Evolutionary conservation across 2,329 filamentous ascomycete species (phyloP).

Genomic region (Xylaria sp.): DNA sequence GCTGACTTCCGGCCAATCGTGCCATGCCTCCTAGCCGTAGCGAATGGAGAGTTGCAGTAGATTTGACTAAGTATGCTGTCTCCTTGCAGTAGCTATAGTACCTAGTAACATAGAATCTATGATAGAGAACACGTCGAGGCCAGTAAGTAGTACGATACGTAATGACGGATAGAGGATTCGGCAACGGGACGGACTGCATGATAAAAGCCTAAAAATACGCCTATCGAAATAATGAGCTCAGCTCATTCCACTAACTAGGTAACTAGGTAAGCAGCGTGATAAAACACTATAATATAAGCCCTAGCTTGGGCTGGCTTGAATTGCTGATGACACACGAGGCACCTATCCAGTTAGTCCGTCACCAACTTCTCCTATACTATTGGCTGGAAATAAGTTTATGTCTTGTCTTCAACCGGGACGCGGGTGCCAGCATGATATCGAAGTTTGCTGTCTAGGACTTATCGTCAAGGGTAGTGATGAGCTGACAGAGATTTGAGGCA

Average conservation of each 20-base stretch:
- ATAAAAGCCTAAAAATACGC: slow-evolving; percentile 28
- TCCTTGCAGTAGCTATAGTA: background rate
- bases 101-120: background rate
- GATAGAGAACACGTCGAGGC: background rate
- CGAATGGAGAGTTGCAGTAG: background rate
- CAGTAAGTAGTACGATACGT: background rate
- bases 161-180: slow-evolving; percentile 7
- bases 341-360: background rate
- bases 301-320: slow-evolving; percentile 8
- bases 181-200: slow-evolving; percentile 17
- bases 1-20: slow-evolving; percentile 20
- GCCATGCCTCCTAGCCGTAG: background rate
- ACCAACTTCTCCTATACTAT: background rate
- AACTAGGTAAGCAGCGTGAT: slow-evolving; percentile 4
- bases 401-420: background rate
- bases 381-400: background rate
- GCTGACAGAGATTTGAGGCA: slow-evolving; percentile 6
- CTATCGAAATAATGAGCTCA: slow-evolving; percentile 35
- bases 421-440: background rate
- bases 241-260: slow-evolving; percentile 15
- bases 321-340: slow-evolving; percentile 11
- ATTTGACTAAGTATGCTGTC: background rate
- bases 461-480: background rate
- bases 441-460: slow-evolving; percentile 7
- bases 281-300: slow-evolving; percentile 24